Percentiles rank a stretch among this genome's conserved stretches.
Conservation (phyloP, 2,329 filamentous ascomycete species). For the Cladorrhinum sp. region DNA sequence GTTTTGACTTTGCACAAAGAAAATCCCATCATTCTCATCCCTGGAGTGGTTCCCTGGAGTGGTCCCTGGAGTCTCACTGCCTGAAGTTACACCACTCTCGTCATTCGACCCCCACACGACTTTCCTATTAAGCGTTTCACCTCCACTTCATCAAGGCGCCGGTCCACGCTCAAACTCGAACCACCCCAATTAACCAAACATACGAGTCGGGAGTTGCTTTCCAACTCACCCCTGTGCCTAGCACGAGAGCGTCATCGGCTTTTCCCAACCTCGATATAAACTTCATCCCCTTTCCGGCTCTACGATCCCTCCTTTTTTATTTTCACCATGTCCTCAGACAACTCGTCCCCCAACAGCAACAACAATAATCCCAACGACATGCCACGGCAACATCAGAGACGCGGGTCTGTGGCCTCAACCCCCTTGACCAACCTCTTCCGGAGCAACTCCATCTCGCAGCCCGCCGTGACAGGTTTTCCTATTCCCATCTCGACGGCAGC, state of each 20-base stretch:
- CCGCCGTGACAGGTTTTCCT: slow-evolving; percentile 43
- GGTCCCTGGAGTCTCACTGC: slow-evolving; percentile 2
- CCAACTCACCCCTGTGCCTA: slow-evolving; percentile 15
- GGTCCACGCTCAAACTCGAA: slow-evolving; percentile 20
- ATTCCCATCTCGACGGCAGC: slow-evolving; percentile 42
- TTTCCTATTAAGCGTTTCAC: slow-evolving; percentile 25
- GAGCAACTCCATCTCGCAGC: slow-evolving; percentile 49
- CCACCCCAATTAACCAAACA: slow-evolving; percentile 23
- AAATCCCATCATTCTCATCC: neutral
- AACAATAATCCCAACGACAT: slow-evolving; percentile 30
- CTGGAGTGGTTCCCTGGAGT: no score
- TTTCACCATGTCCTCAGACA: slow-evolving; percentile 33
- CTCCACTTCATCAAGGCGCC: slow-evolving; percentile 13
- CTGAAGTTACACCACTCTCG: slow-evolving; percentile 18
- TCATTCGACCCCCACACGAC: slow-evolving; percentile 24
- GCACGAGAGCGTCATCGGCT: slow-evolving; percentile 5
- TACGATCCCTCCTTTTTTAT: slow-evolving; percentile 1
- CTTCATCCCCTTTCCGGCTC: neutral
- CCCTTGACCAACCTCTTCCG: slow-evolving; percentile 59
- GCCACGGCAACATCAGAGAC: slow-evolving; percentile 26
- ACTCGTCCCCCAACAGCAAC: slow-evolving; percentile 32
- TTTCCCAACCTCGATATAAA: slow-evolving; percentile 14
- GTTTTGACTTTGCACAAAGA: slow-evolving; percentile 3
- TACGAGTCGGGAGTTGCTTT: slow-evolving; percentile 19
- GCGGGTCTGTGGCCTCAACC: slow-evolving; percentile 55